phyloP scores from a whole-genome alignment of 345 rosid genomes.

The Raphanus sativus region DNA sequence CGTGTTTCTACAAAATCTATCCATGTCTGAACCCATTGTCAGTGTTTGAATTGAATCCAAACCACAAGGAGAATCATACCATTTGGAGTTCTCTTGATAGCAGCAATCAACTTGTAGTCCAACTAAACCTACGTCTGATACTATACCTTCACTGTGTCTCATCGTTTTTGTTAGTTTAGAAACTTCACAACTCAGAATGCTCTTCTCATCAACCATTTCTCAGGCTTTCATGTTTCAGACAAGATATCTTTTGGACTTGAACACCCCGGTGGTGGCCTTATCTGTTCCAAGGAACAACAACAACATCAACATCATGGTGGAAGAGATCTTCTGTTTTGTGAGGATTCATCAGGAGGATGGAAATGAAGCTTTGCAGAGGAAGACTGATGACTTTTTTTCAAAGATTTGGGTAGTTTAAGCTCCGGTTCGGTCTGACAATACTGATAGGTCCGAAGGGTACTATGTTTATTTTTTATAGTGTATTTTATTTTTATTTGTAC shows the following conservation, averaged over 20 bases:
- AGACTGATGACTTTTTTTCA: no score
- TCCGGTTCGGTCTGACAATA: no score
- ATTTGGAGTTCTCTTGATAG: constrained; percentile 88
- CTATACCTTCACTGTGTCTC: constrained; percentile 65
- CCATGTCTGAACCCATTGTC: constrained; percentile 83
- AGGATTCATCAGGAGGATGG: no score
- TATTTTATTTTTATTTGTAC: no score
- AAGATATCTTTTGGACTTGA: constrained; percentile 66
- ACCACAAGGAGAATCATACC: constrained; percentile 98
- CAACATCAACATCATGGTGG: constrained; percentile 83
- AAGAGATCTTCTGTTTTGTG: no score
- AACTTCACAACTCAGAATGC: constrained; percentile 82
- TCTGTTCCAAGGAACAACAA: constrained; percentile 68
- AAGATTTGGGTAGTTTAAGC: no score
- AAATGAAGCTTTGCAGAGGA: no score
- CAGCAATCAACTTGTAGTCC: constrained; percentile 96
- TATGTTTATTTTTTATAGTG: no score
- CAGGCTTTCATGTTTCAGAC: constrained; percentile 76
- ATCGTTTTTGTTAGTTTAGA: constrained; percentile 80
- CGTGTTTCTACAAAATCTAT: constrained; percentile 53
- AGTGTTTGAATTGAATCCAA: no score
- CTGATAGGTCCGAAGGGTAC: no score
- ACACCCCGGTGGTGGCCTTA: no score
- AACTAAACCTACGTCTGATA: constrained; percentile 81
- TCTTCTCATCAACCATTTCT: constrained; percentile 94